A percentile compares a stretch with the other conserved stretches of the same genome.
phyloP scores from a whole-genome alignment of 805 yeast species.

The Ogataea pini region DNA sequence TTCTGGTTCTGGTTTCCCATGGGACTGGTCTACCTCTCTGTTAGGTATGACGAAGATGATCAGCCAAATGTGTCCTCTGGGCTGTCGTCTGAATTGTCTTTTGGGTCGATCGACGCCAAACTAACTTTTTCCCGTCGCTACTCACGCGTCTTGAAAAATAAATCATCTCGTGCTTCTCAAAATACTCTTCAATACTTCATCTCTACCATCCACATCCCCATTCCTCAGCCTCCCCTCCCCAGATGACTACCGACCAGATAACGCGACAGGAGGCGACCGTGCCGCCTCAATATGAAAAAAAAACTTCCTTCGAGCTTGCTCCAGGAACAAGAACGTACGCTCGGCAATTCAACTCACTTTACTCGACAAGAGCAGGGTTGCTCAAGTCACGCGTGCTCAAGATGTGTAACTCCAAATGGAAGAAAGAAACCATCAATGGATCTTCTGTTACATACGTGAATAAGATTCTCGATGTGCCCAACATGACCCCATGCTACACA shows the following conservation, averaged over 20 bases:
- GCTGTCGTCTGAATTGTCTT: too few relatives aligned
- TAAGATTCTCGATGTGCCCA: constrained; percentile 62
- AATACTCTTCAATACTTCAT: neutral
- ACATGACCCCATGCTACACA: constrained; percentile 72
- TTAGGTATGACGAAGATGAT: too few relatives aligned
- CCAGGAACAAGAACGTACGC: constrained; percentile 42
- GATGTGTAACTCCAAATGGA: constrained; percentile 44
- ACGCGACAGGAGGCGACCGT: constrained; percentile 18
- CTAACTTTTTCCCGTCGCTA: neutral
- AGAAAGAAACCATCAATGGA: constrained; percentile 42
- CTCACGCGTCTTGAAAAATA: constrained; percentile 1
- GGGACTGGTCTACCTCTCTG: too few relatives aligned
- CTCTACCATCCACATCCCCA: neutral
- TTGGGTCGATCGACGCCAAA: neutral
- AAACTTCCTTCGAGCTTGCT: constrained; percentile 16
- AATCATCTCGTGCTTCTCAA: too few relatives aligned
- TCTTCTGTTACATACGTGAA: constrained; percentile 34
- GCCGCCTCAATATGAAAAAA: constrained; percentile 12
- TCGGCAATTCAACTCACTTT: constrained; percentile 59
- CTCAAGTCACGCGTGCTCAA: constrained; percentile 49
- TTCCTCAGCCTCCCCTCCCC: neutral
- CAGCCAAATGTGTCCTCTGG: too few relatives aligned
- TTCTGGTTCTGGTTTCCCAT: too few relatives aligned
- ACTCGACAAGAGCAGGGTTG: constrained; percentile 50
- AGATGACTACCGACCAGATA: constrained; percentile 29